phyloP scores from a whole-genome alignment of 495 filamentous ascomycete genomes.

The Penicillium simplicissimum region DNA sequence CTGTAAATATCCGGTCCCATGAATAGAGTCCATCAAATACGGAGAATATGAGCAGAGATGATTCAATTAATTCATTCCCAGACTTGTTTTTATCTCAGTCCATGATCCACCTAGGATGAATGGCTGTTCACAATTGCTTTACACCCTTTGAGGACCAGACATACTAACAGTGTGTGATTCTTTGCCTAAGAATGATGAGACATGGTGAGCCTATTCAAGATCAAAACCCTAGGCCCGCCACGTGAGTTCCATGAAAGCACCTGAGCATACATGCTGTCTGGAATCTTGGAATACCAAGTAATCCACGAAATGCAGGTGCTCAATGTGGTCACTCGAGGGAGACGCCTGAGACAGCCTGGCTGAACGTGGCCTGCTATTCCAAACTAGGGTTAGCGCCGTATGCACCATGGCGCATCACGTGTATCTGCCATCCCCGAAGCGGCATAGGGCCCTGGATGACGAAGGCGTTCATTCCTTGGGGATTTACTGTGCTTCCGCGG shows the following conservation, averaged over 20 bases:
- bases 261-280: background rate
- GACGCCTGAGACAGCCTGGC: conserved; percentile 14
- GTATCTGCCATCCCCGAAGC: conserved; percentile 12
- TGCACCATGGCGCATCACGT: conserved; percentile 16
- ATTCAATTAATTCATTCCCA: background rate
- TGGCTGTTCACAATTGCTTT: background rate
- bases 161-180: background rate
- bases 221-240: background rate
- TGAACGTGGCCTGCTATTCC: conserved; percentile 6
- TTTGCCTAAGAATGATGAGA: background rate
- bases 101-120: background rate
- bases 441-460: conserved; percentile 19
- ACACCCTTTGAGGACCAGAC: background rate
- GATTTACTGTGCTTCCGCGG: conserved; percentile 11
- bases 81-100: no score
- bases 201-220: background rate
- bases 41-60: background rate
- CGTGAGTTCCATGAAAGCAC: background rate
- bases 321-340: conserved; percentile 16
- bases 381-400: conserved; percentile 5
- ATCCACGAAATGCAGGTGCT: background rate
- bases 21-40: background rate
- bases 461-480: conserved; percentile 24
- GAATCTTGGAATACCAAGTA: background rate
- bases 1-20: background rate